phyloP scores from a whole-genome alignment of 1,284 basidiomycete species.

The Uromyces viciae-fabae region DNA sequence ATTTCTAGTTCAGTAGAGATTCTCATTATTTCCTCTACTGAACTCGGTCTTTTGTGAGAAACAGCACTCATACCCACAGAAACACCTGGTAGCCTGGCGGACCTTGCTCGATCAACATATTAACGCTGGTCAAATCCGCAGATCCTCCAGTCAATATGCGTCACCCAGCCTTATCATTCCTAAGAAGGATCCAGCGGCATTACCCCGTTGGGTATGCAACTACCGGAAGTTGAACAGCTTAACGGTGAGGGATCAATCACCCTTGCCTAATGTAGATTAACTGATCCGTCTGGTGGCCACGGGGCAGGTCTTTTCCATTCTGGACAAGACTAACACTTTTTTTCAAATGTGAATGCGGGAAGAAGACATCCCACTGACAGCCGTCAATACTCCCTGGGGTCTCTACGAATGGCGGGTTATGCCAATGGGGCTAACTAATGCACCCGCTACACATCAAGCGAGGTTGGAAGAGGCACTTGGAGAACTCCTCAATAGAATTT shows the following conservation, averaged over 20 bases:
- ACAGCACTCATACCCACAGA: not conserved
- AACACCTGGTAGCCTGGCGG: not conserved
- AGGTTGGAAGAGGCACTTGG: constrained; percentile 45
- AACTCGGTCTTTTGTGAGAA: not conserved
- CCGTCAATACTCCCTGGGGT: constrained; percentile 56
- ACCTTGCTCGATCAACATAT: not conserved
- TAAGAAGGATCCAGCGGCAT: constrained; percentile 13
- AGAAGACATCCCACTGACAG: constrained; percentile 56
- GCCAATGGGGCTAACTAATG: constrained; percentile 57
- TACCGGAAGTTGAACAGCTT: constrained; percentile 45
- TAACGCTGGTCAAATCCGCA: not conserved
- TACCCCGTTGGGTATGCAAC: not conserved
- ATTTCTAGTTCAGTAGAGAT: too few relatives aligned
- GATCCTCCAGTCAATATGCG: too few relatives aligned
- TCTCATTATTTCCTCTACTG: too few relatives aligned
- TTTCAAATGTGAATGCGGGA: constrained; percentile 57
- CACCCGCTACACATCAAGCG: constrained; percentile 54
- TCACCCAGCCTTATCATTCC: not conserved
- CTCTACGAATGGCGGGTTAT: constrained; percentile 59
- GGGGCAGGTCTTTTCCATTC: constrained; percentile 53
- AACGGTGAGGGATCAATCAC: constrained; percentile 46
- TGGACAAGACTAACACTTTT: constrained; percentile 59
- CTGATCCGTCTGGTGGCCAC: not conserved
- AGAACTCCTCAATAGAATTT: constrained; percentile 55
- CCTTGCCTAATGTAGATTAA: constrained; percentile 38